A percentile compares a stretch with the other conserved stretches of the same genome.
Evolutionary conservation across 1,284 basidiomycete genomes (phyloP).

Genomic region (Trichosporon sp.): DNA sequence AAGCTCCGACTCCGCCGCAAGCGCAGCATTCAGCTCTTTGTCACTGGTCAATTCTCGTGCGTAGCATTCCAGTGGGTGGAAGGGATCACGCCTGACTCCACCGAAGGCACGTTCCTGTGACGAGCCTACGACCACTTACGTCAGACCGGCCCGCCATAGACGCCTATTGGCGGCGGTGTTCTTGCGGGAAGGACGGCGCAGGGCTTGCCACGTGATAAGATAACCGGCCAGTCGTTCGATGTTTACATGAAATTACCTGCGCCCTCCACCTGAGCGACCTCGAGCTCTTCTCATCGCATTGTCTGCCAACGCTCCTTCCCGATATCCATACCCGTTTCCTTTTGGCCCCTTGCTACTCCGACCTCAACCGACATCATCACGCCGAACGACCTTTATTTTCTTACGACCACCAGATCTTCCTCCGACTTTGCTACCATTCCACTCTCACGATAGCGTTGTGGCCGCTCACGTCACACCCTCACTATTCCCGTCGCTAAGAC

Average conservation of each 20-base stretch:
- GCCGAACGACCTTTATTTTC: neutral
- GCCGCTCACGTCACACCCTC: neutral
- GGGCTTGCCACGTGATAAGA: slow-evolving; percentile 10
- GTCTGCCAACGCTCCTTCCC: neutral
- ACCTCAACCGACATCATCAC: neutral
- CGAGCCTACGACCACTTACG: neutral
- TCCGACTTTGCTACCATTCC: neutral
- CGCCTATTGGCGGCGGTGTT: neutral
- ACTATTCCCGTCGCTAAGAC: slow-evolving; percentile 7
- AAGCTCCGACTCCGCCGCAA: neutral
- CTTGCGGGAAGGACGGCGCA: neutral
- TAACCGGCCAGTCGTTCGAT: slow-evolving; percentile 11
- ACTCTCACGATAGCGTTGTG: neutral
- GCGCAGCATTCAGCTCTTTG: neutral
- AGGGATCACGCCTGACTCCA: neutral
- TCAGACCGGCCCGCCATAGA: neutral
- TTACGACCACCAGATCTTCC: neutral
- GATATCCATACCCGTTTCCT: neutral
- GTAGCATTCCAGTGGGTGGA: neutral
- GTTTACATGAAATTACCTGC: slow-evolving; percentile 10
- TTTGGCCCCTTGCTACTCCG: neutral
- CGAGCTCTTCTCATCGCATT: neutral
- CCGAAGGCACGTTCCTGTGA: neutral
- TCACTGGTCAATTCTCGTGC: neutral
- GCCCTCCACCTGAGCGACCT: slow-evolving; percentile 10